A percentile compares a stretch with the other conserved stretches of the same genome.
These are phyloP conservation scores for Cyberlindnera saturnus DNA, from an alignment of 805 yeast genomes.

Conservation along the genomic window DNA sequence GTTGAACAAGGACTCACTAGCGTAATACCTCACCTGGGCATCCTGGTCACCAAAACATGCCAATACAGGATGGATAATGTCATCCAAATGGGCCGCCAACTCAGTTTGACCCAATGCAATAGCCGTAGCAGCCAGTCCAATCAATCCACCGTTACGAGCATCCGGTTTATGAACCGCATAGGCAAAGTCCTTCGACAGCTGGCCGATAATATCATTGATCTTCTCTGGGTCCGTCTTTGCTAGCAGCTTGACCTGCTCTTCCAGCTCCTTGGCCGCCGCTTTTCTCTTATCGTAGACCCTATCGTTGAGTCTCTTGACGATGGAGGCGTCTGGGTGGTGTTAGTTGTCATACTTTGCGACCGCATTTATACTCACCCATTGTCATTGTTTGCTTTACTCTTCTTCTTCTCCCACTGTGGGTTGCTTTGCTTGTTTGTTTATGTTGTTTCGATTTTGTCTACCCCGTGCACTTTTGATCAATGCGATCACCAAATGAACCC, in stretches of 20 bases:
- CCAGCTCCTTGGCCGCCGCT: conserved; percentile 72
- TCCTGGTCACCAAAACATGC: conserved; percentile 97
- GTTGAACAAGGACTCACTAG: conserved; percentile 92
- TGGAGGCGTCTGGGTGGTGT: conserved; percentile 44
- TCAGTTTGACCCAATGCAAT: conserved; percentile 85
- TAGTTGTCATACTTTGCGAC: neutral
- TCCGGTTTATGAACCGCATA: conserved; percentile 80
- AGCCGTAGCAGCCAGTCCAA: conserved; percentile 93
- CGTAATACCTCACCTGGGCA: conserved; percentile 93
- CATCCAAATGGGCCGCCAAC: conserved; percentile 76
- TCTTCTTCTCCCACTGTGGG: neutral
- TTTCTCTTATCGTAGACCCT: conserved; percentile 74
- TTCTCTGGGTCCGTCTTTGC: conserved; percentile 54
- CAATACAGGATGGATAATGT: conserved; percentile 85
- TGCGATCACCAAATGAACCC: too few species aligned
- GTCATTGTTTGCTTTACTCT: neutral
- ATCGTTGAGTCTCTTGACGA: conserved; percentile 64
- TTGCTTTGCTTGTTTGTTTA: neutral
- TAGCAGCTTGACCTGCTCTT: conserved; percentile 64
- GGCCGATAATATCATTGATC: conserved; percentile 59
- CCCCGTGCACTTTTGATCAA: too few species aligned
- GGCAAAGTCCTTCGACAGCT: conserved; percentile 70
- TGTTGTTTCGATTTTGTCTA: too few species aligned
- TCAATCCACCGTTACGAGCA: conserved; percentile 92
- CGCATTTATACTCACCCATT: conserved; percentile 2